These are phyloP conservation scores for Taphrina flavorubra DNA, from an alignment of 1,139 yeast genomes.

Conservation along the genomic window DNA sequence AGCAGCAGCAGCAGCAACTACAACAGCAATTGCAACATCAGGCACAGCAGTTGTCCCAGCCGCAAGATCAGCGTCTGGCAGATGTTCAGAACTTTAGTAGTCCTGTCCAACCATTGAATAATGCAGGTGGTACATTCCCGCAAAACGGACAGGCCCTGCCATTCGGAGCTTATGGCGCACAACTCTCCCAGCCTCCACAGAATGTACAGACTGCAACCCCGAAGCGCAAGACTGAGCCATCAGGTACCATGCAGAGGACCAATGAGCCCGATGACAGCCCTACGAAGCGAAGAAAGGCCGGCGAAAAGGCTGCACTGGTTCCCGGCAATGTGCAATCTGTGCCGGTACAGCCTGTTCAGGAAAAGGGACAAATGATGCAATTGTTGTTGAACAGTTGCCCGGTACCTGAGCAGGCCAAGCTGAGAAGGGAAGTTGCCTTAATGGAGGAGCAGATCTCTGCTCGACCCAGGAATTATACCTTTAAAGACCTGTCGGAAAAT, in stretches of 20 bases:
- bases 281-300: conserved; percentile 17
- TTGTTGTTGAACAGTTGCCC: conserved; percentile 26
- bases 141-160: neutral
- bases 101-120: neutral
- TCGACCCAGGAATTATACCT: conserved; percentile 17
- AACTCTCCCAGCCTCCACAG: neutral
- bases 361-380: conserved; percentile 33
- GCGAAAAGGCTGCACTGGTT: neutral
- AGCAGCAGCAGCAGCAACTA: conserved; percentile 24
- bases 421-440: conserved; percentile 25
- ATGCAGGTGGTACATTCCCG: neutral
- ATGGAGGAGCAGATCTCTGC: conserved; percentile 34
- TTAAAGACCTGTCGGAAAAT: conserved; percentile 22
- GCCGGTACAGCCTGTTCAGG: conserved; percentile 1
- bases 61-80: neutral
- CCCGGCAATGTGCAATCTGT: neutral
- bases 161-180: neutral
- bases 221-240: conserved; percentile 11
- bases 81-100: conserved; percentile 7
- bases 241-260: neutral
- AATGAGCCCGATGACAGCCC: conserved; percentile 23
- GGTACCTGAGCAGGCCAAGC: conserved; percentile 21
- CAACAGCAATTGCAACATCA: conserved; percentile 12
- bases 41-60: conserved; percentile 12
- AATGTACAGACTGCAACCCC: conserved; percentile 3